These are phyloP conservation scores for Pseudogymnoascus destructans DNA, from an alignment of 2,329 filamentous ascomycete genomes.

Conservation along the genomic window DNA sequence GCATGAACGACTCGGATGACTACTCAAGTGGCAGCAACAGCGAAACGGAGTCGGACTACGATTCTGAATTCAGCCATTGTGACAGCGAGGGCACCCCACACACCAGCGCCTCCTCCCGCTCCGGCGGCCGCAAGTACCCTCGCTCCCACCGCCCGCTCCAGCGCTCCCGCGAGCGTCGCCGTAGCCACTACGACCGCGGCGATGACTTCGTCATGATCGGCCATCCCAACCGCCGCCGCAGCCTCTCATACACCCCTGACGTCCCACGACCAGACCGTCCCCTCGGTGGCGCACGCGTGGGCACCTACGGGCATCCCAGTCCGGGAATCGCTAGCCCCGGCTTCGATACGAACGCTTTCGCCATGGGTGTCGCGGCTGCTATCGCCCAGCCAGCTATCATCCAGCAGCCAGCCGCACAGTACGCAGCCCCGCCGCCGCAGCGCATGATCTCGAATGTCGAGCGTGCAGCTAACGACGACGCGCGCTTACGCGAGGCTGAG, in stretches of 20 bases:
- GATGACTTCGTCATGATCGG: slow-evolving; percentile 11
- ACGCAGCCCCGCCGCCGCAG: background rate
- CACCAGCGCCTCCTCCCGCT: slow-evolving; percentile 14
- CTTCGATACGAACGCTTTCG: background rate
- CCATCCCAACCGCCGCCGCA: background rate
- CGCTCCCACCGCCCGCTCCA: slow-evolving; percentile 17
- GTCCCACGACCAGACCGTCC: slow-evolving; percentile 13
- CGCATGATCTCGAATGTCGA: background rate
- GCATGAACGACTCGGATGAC: background rate
- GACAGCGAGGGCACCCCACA: slow-evolving; percentile 4
- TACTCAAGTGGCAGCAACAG: slow-evolving; percentile 12
- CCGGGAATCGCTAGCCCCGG: background rate
- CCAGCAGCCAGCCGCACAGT: background rate
- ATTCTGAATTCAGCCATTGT: slow-evolving; percentile 13
- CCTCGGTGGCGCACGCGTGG: background rate
- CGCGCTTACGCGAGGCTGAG: background rate
- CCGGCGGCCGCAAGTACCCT: slow-evolving; percentile 11
- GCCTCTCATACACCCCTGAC: slow-evolving; percentile 15
- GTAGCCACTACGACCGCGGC: slow-evolving; percentile 15
- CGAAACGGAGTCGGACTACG: background rate
- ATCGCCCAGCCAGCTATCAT: background rate
- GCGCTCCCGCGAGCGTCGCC: slow-evolving; percentile 15
- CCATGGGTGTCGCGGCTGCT: background rate
- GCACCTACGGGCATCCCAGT: background rate
- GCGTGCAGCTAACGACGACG: background rate